A percentile compares a stretch with the other conserved stretches of the same genome.
Conservation (phyloP, 257 asterid genomes). For the Scutellaria minor region DNA sequence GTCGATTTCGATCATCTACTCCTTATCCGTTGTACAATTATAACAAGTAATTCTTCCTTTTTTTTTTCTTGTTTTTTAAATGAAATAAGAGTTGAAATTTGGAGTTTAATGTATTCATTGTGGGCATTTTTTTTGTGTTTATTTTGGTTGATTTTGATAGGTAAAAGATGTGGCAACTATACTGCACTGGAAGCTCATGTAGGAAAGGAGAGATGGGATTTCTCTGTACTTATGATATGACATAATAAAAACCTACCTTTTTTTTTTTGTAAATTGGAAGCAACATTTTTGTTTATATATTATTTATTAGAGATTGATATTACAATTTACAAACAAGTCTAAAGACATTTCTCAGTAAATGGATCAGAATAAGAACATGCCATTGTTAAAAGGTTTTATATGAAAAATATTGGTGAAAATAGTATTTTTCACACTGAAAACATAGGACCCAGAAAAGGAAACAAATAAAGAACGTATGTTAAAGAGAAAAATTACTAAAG, state of each 20-base stretch:
- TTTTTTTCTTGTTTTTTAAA: neutral
- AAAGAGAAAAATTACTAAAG: slow-evolving; percentile 1
- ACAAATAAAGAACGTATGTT: neutral
- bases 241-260: neutral
- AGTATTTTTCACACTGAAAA: too few relatives aligned
- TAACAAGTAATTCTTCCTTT: slow-evolving; percentile 12
- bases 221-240: slow-evolving; percentile 28
- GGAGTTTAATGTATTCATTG: slow-evolving; percentile 44
- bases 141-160: slow-evolving; percentile 51
- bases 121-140: slow-evolving; percentile 40
- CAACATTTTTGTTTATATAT: too few relatives aligned
- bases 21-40: slow-evolving; percentile 42
- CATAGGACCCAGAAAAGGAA: too few relatives aligned
- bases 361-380: too few relatives aligned
- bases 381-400: too few relatives aligned
- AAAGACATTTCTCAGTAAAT: too few relatives aligned
- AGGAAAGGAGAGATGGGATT: slow-evolving; percentile 44
- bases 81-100: slow-evolving; percentile 34
- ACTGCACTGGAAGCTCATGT: slow-evolving; percentile 76
- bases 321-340: too few relatives aligned
- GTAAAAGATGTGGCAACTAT: slow-evolving; percentile 75
- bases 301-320: too few relatives aligned
- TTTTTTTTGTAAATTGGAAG: neutral
- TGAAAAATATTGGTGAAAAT: neutral
- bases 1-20: slow-evolving; percentile 7